Percentiles rank a stretch among this genome's conserved stretches.
These are phyloP conservation scores for Teunomyces kruisii DNA, from an alignment of 805 yeast species.

Conservation along the genomic window DNA sequence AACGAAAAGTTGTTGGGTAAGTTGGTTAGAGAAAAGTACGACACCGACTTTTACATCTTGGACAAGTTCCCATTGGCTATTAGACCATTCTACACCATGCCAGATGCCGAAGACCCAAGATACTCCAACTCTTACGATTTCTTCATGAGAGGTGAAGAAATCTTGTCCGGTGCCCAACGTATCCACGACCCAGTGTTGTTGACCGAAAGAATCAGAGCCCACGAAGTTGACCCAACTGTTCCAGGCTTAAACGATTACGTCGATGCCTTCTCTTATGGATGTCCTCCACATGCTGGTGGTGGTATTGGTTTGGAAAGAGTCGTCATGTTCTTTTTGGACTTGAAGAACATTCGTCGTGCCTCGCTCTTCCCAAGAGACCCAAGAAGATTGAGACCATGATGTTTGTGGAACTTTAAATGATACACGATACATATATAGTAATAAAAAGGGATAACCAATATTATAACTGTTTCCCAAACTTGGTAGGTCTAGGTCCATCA, in stretches of 20 bases:
- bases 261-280: slow-evolving; percentile 90
- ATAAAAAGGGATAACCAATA: background rate
- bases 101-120: slow-evolving; percentile 86
- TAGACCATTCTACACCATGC: slow-evolving; percentile 99
- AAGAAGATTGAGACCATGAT: slow-evolving; percentile 80
- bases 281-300: slow-evolving; percentile 99
- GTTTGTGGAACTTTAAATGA: background rate
- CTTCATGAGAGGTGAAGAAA: slow-evolving; percentile 99
- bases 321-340: slow-evolving; percentile 94
- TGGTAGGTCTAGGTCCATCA: no score
- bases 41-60: slow-evolving; percentile 95
- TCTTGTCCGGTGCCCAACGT: slow-evolving; percentile 99
- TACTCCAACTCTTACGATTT: slow-evolving; percentile 98
- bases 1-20: slow-evolving; percentile 92
- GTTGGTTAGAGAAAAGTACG: slow-evolving; percentile 87
- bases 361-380: slow-evolving; percentile 99
- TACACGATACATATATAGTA: background rate
- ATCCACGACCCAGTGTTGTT: slow-evolving; percentile 89
- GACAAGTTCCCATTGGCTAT: slow-evolving; percentile 97
- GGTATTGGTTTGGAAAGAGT: slow-evolving; percentile 99
- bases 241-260: slow-evolving; percentile 90
- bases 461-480: no score
- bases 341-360: slow-evolving; percentile 98
- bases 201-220: slow-evolving; percentile 75
- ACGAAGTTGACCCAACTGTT: slow-evolving; percentile 74